Base-by-base conservation (phyloP, 371 early-diverging fungal species). In the Apophysomyces ossiformis region DNA sequence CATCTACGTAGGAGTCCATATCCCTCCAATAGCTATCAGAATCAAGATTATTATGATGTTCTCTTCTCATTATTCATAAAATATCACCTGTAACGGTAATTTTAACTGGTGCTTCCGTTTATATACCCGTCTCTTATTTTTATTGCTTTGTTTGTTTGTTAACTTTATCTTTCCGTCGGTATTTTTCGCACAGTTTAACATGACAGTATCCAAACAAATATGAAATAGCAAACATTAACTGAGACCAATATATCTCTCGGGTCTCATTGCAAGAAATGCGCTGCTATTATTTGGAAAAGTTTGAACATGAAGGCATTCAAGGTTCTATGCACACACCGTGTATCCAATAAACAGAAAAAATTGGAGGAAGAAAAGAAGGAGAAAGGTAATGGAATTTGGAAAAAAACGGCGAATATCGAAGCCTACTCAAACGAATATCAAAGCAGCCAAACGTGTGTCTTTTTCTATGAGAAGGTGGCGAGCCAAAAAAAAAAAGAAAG, bases 111-210 rank as follows among this genome's bases (percentile, higher is more conserved):
- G 13, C 21, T 50, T 9, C 5, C 21, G 18, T 8, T 21, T 50
- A 50, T 50, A 50, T 50, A 50, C 7, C 16, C 16, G 13, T 41
- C 8, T 41, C 41, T 11, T 41, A 41, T 41, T 41, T 41, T 41
- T 50, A 21, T 50, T 50, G 7, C 4, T 21, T 50, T 21, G 2
- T 50, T 50, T 50, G 35, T 11, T 50, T 50, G 54, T 21, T 26
- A 50, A 50, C 54, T 50, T 50, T 50, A 50, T 50, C 54, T 50
- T 50, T 50, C 54, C 54, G 54, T 50, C 16, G 8, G 54, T 50
- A 21, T 50, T 47, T n/a, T 50, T 32, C 16, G 5, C 7, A 0
- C n/a, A 45, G 16, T 45, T 1, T 6, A 45, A 45, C 16, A n/a
- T 45, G 13, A 45, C 16, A 18, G n/a, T 45, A 45, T 13, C 46